Conservation (phyloP, 495 filamentous ascomycete species). For the Tirmania nivea region DNA sequence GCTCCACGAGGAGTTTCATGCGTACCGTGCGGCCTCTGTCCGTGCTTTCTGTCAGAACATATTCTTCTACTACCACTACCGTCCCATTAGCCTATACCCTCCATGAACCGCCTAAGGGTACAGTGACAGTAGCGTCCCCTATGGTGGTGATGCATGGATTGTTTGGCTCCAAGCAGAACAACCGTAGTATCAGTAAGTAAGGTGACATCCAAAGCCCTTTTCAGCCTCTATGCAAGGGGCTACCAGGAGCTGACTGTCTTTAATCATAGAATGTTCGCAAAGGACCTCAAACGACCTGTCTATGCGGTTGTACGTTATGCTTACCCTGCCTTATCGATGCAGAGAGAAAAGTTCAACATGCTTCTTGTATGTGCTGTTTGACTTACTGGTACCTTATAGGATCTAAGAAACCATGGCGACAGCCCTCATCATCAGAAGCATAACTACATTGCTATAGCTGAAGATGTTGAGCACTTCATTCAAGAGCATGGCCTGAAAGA, state of each 20-base stretch:
- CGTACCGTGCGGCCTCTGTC: too few relatives aligned
- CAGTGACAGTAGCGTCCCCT: slow-evolving; percentile 25
- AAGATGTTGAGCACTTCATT: slow-evolving; percentile 58
- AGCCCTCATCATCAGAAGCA: too few relatives aligned
- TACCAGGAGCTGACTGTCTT: neutral
- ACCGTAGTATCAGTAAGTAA: slow-evolving; percentile 90
- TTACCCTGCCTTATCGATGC: too few relatives aligned
- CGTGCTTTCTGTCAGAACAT: too few relatives aligned
- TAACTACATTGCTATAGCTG: too few relatives aligned
- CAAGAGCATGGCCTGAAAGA: slow-evolving; percentile 44
- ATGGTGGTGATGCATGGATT: slow-evolving; percentile 84
- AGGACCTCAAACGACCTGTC: slow-evolving; percentile 57
- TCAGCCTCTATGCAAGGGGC: neutral
- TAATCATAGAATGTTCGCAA: slow-evolving; percentile 45
- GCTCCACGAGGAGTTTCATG: neutral
- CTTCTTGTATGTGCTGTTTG: too few relatives aligned
- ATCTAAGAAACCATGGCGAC: too few relatives aligned
- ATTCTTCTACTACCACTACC: slow-evolving; percentile 29
- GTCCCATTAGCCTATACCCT: slow-evolving; percentile 21
- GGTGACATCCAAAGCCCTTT: slow-evolving; percentile 17
- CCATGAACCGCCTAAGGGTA: slow-evolving; percentile 11
- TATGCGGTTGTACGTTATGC: slow-evolving; percentile 24
- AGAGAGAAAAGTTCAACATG: too few relatives aligned
- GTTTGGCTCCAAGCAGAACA: slow-evolving; percentile 92
- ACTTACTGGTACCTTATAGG: too few relatives aligned